A percentile compares a stretch with the other conserved stretches of the same genome.
Conservation (phyloP, 1,284 basidiomycete species). For the Rugiboletus extremiorientalis region DNA sequence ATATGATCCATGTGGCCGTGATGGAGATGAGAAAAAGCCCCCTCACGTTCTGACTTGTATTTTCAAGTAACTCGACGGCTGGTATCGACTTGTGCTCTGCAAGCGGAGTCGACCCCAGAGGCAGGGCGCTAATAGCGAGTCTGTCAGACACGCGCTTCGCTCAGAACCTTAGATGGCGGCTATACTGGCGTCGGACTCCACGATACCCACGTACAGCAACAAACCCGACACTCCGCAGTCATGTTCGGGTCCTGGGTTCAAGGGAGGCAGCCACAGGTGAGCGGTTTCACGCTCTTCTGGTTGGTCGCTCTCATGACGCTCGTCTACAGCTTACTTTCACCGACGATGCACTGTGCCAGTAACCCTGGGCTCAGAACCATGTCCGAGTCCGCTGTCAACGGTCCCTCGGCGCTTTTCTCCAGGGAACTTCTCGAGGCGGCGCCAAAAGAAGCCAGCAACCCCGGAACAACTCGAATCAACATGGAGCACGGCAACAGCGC, state of each 20-base stretch:
- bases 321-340: conserved; percentile 18
- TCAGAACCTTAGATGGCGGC: background rate
- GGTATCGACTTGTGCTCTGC: background rate
- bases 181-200: background rate
- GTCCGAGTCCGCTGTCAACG: conserved; percentile 14
- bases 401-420: conserved; percentile 11
- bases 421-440: conserved; percentile 21
- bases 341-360: background rate
- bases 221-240: background rate
- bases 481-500: conserved; percentile 33
- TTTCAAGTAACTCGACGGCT: too few relatives aligned
- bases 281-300: background rate
- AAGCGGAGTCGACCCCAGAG: background rate
- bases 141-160: too few relatives aligned
- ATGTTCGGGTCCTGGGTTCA: background rate
- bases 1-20: background rate
- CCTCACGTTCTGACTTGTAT: too few relatives aligned
- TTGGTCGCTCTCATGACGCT: background rate
- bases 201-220: conserved; percentile 5
- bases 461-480: conserved; percentile 23
- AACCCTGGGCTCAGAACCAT: conserved; percentile 1
- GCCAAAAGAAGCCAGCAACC: conserved; percentile 23
- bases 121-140: too few relatives aligned
- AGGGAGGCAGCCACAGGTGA: conserved; percentile 12
- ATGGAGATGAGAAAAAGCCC: background rate